phyloP scores from a whole-genome alignment of 768 basidiomycete genomes.

The Lentinula edodes region DNA sequence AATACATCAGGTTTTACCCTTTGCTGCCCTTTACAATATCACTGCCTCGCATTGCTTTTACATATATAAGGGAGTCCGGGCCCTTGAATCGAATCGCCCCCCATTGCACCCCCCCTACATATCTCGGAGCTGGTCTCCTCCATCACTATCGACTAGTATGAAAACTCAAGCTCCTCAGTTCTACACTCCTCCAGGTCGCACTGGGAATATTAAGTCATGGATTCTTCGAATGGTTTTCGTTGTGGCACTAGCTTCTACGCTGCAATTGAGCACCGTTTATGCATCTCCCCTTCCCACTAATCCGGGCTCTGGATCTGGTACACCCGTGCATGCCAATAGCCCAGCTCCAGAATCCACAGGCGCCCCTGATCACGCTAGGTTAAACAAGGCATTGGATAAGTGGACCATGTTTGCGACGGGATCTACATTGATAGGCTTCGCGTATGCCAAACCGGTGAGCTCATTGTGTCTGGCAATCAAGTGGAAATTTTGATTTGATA shows the following conservation, averaged over 20 bases:
- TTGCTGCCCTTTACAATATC: too few species aligned
- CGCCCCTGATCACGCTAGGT: background rate
- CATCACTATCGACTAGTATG: background rate
- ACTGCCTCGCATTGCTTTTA: background rate
- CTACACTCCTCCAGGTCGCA: background rate
- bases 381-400: background rate
- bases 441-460: background rate
- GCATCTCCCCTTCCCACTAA: background rate
- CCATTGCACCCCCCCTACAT: too few species aligned
- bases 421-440: background rate
- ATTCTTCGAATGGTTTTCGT: background rate
- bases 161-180: background rate
- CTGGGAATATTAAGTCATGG: background rate
- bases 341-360: too few species aligned
- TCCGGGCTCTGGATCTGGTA: background rate
- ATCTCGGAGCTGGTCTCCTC: background rate
- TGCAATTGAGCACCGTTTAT: background rate
- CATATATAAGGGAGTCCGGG: background rate
- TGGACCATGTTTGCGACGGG: background rate
- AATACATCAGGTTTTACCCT: too few species aligned
- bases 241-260: background rate
- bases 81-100: too few species aligned
- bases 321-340: background rate
- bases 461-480: background rate
- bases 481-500: background rate